Evolutionary conservation across 2,329 filamentous ascomycete genomes (phyloP), one percentile per base, ranked within the genome.

Genomic region (Pseudocercospora pini-densiflorae): DNA sequence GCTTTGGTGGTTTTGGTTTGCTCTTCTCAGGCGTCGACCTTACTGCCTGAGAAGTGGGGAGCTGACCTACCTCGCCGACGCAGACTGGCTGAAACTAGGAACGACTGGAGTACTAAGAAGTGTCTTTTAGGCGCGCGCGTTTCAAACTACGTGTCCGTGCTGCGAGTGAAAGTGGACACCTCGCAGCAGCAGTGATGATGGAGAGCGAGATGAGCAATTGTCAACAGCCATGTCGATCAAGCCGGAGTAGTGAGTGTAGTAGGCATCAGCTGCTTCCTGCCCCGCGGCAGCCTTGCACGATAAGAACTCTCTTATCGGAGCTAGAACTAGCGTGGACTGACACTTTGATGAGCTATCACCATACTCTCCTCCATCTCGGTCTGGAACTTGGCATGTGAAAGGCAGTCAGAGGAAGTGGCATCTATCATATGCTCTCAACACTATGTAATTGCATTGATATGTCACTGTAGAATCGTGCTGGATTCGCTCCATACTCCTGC

Each of bases 251-350:
- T 24, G 23, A 51, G 47, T 51, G 23, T 23, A 54, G 23, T 54
- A 54, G 51, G 51, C 51, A 54, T 24, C 51, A 27, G 51, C 51
- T 55, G 47, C 47, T 19, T 43, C 19, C 23, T 54, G 49, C 49
- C 49, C 49, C 49, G 49, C 49, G 14, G 9, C 21, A 29, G 51
- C 23, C 51, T 31, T 31, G 21, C 51, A 27, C 51, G 51, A 55
- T 55, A 55, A 36, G 62, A 24, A 24, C 19, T 51, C 10, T 27
- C 47, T 51, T 51, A 51, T 51, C 47, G 47, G 9, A 21, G 47
- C 21, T 47, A 47, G n/a, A 6, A 19, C 14, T 45, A 19, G 45
- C 21, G 9, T 47, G 33, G 9, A 14, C 5, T 8, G 33, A 36
- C 33, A 36, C 33, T 36, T 36, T 14, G 10, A 36, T 14, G 9